phyloP scores from a whole-genome alignment of 331 rosid species.

The Cydonia oblonga region DNA sequence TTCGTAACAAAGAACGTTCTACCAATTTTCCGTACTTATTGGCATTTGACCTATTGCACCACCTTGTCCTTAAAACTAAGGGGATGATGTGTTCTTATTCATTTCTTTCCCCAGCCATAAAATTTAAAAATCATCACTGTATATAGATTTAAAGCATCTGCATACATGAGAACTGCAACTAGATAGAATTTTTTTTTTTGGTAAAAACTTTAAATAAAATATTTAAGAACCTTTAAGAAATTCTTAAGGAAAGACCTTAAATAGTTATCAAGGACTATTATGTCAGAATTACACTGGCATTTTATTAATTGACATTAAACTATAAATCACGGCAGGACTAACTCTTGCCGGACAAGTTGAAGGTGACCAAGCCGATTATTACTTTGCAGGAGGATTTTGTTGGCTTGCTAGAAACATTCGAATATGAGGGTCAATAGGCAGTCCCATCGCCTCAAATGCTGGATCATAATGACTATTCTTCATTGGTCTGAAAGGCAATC shows the following conservation, averaged over 20 bases:
- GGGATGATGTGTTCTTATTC: neutral
- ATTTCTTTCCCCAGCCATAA: neutral
- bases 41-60: neutral
- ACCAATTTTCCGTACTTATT: neutral
- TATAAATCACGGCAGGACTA: neutral
- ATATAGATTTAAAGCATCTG: neutral
- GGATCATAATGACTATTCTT: slow-evolving; percentile 18
- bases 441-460: slow-evolving; percentile 4
- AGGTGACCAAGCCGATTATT: neutral
- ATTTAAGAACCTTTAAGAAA: neutral
- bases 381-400: neutral
- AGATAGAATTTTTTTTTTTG: neutral
- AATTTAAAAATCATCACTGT: neutral
- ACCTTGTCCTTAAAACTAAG: neutral
- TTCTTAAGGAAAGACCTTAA: neutral
- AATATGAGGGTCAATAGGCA: slow-evolving; percentile 24
- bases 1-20: neutral
- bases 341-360: neutral
- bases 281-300: neutral
- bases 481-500: slow-evolving; percentile 2
- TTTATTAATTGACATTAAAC: neutral
- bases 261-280: neutral
- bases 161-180: neutral
- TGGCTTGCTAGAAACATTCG: slow-evolving; percentile 5
- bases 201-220: neutral